Evolutionary conservation across 768 basidiomycete genomes (phyloP).

Genomic region (Terana coerulea): DNA sequence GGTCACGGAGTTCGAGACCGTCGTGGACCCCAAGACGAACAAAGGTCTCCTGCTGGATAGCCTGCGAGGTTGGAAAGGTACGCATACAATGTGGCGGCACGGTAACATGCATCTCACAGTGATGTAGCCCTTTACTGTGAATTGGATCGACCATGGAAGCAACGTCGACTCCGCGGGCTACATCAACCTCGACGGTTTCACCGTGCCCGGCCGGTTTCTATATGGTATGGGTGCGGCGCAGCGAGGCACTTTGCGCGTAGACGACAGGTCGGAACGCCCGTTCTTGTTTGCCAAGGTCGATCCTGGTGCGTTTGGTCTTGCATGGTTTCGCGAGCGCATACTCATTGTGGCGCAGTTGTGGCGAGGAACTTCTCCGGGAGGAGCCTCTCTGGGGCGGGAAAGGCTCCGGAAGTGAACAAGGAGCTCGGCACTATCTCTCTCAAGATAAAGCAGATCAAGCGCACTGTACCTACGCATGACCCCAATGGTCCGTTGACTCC

Average conservation of each 20-base stretch:
- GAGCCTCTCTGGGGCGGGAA: neutral
- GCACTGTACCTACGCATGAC: constrained; percentile 21
- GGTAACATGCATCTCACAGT: neutral
- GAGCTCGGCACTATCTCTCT: constrained; percentile 49
- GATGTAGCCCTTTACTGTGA: constrained; percentile 52
- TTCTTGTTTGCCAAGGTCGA: constrained; percentile 51
- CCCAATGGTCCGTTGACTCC: constrained; percentile 39
- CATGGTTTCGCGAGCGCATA: too few relatives aligned
- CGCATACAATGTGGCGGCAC: constrained; percentile 1
- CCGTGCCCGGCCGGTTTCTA: constrained; percentile 60
- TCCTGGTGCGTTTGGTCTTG: constrained; percentile 31
- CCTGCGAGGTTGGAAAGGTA: constrained; percentile 57
- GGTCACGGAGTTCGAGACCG: constrained; percentile 54
- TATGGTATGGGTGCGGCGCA: constrained; percentile 51
- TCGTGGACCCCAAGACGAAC: constrained; percentile 39
- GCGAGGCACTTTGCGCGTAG: constrained; percentile 52
- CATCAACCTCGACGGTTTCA: constrained; percentile 61
- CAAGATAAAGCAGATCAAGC: constrained; percentile 10
- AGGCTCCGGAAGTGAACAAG: constrained; percentile 22
- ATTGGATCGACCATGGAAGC: constrained; percentile 63
- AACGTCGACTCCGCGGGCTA: constrained; percentile 52
- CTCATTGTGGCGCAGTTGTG: neutral
- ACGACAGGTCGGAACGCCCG: constrained; percentile 48
- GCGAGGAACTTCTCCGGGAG: neutral
- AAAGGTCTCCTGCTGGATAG: constrained; percentile 67